Evolutionary conservation across 495 filamentous ascomycete genomes (phyloP).

Genomic region (Hyaloscypha variabilis): DNA sequence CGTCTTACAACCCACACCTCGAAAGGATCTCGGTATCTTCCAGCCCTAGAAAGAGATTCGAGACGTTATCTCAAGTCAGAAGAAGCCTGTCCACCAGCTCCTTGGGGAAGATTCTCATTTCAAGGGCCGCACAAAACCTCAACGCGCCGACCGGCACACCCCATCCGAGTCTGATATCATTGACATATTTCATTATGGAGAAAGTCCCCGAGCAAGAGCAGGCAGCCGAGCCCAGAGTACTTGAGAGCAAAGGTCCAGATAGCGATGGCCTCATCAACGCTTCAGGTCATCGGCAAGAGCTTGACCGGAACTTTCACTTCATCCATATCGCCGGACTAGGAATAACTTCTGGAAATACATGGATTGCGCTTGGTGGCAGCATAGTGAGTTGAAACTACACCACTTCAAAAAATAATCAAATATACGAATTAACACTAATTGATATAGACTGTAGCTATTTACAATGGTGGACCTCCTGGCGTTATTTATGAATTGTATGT

Average conservation of each 20-base stretch:
- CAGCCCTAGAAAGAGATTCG: background rate
- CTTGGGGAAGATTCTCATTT: background rate
- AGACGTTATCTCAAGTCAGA: background rate
- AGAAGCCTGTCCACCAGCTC: background rate
- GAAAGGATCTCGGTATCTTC: background rate
- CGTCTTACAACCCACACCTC: background rate
- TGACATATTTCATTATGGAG: conserved; percentile 16
- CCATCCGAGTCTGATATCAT: conserved; percentile 2
- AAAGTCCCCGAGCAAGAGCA: conserved; percentile 13
- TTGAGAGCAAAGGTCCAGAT: conserved; percentile 30
- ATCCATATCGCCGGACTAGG: conserved; percentile 53
- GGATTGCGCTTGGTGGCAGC: conserved; percentile 55
- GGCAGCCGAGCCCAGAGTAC: conserved; percentile 2
- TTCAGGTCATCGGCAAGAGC: conserved; percentile 57
- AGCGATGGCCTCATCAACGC: conserved; percentile 42
- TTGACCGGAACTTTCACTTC: conserved; percentile 58
- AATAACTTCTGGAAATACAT: conserved; percentile 57
- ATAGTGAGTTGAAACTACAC: conserved; percentile 33
- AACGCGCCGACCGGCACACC: background rate
- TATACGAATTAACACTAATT: conserved; percentile 1
- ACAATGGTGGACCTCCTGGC: conserved; percentile 60
- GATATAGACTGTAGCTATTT: conserved; percentile 16
- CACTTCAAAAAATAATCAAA: background rate
- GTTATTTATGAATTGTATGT: conserved; percentile 50
- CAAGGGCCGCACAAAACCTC: background rate